These are phyloP conservation scores for Suhomyces kilbournensis DNA, from an alignment of 805 yeast species.

Conservation along the genomic window DNA sequence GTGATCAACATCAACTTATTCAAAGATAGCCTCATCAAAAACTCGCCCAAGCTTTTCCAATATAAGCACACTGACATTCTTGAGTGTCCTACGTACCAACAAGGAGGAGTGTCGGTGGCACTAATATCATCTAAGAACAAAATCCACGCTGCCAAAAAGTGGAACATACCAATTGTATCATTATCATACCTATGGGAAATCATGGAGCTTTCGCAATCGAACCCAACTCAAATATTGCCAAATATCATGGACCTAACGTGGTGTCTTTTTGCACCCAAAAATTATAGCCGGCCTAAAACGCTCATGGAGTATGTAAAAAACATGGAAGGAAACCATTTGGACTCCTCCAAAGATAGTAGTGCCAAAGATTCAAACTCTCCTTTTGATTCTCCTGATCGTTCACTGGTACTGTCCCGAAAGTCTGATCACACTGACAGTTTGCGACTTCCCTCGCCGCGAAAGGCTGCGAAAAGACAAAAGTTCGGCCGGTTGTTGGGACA, in stretches of 20 bases:
- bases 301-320: constrained; percentile 18
- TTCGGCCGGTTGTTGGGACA: constrained; percentile 49
- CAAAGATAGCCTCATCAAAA: constrained; percentile 32
- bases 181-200: constrained; percentile 54
- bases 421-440: constrained; percentile 2
- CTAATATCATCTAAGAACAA: constrained; percentile 49
- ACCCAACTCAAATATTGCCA: constrained; percentile 24
- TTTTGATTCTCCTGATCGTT: not conserved
- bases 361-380: not conserved
- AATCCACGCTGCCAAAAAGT: constrained; percentile 54
- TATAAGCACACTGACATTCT: constrained; percentile 31
- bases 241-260: constrained; percentile 46
- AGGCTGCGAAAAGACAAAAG: constrained; percentile 36
- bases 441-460: constrained; percentile 53
- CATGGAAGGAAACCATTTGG: constrained; percentile 5
- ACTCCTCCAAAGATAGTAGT: not conserved
- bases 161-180: constrained; percentile 59
- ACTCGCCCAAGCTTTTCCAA: constrained; percentile 42
- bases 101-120: constrained; percentile 33
- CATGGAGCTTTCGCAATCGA: constrained; percentile 29
- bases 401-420: not conserved
- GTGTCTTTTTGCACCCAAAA: constrained; percentile 54
- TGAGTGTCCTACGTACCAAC: constrained; percentile 34
- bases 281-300: constrained; percentile 20
- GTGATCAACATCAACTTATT: constrained; percentile 51